Evolutionary conservation across 768 basidiomycete species (phyloP), one percentile per base, ranked within the genome.

Genomic region (Rhizopogon roseolus): DNA sequence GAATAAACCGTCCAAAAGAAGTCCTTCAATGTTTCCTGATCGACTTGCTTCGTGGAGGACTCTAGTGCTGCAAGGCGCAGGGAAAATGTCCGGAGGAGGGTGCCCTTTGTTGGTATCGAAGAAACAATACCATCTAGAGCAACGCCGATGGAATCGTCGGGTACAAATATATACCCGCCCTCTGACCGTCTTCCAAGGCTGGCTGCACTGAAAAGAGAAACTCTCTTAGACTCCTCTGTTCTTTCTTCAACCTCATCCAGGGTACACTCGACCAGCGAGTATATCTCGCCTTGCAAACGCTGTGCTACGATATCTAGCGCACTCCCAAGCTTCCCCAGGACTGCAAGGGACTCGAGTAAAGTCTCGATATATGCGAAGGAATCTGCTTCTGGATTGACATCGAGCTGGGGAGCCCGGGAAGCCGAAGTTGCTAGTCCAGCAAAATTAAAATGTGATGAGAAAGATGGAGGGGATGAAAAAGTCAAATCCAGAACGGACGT

Each of bases 1-100:
- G 93, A 97, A 66, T 93, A 99, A 14, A 96, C 65, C 2, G 96
- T 97, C 96, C 96, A 98, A 69, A 98, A 98, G 36, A 99, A 77
- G 67, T 98, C 97, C 55, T 76, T 80, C 51, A 99, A 68, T 13
- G 89, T 88, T 63, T 96, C 93, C 55, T 92, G 90, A 61, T 97
- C 90, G 16, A 78, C 74, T 32, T 82, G 79, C 57, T 85, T 88
- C 0, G 83, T 73, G 16, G 85, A 81, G 6, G 85, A 82, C 62
- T 93, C 92, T 57, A 93, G 67, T 1, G 86, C 86, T 16, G 85
- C 77, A 27, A 90, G 76, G 39, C 91, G 80, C 54, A 93, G 69
- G 22, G 70, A 69, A 16, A 84, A 80, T 0, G 84, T 75, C 22
- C 76, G 75, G 50, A 81, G 64, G 22, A 61, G 57, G 10, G 55